Conservation (phyloP, 306 rosid species). For the Mucuna pruriens region DNA sequence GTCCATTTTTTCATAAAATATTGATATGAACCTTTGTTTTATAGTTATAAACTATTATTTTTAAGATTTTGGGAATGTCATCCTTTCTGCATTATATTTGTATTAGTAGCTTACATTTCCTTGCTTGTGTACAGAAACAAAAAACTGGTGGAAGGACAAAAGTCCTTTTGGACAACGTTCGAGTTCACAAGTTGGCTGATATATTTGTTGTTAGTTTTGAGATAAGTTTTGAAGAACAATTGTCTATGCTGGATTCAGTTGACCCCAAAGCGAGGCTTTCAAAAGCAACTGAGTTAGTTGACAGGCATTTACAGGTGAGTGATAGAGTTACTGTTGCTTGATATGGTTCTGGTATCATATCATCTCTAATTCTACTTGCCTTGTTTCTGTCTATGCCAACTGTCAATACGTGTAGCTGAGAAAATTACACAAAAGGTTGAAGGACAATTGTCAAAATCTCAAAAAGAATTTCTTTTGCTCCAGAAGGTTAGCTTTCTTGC, state of each 20-base stretch:
- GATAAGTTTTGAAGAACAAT: conserved; percentile 98
- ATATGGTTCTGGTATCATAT: conserved; percentile 29
- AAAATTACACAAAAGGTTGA: conserved; percentile 99
- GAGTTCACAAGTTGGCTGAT: conserved; percentile 97
- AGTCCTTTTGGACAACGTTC: conserved; percentile 93
- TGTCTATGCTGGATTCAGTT: conserved; percentile 90
- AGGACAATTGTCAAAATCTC: conserved; percentile 98
- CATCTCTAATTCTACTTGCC: conserved; percentile 43
- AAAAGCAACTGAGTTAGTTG: conserved; percentile 97
- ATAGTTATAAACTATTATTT: conserved; percentile 6
- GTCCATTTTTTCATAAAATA: background rate
- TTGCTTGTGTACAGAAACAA: conserved; percentile 75
- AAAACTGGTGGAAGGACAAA: conserved; percentile 98
- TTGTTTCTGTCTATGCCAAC: conserved; percentile 48
- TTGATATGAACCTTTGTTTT: conserved; percentile 2
- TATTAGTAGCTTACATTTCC: conserved; percentile 36
- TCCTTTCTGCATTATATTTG: conserved; percentile 2
- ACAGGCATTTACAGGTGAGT: conserved; percentile 93
- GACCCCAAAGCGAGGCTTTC: conserved; percentile 94
- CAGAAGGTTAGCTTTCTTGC: conserved; percentile 79
- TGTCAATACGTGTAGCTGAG: conserved; percentile 99
- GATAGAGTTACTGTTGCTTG: conserved; percentile 28
- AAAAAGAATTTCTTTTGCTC: conserved; percentile 95
- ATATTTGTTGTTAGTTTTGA: conserved; percentile 99
- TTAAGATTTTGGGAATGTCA: conserved; percentile 22